These are phyloP conservation scores for Globisporangium apiculatum DNA, from an alignment of 352 stramenopile genomes.

Conservation along the genomic window DNA sequence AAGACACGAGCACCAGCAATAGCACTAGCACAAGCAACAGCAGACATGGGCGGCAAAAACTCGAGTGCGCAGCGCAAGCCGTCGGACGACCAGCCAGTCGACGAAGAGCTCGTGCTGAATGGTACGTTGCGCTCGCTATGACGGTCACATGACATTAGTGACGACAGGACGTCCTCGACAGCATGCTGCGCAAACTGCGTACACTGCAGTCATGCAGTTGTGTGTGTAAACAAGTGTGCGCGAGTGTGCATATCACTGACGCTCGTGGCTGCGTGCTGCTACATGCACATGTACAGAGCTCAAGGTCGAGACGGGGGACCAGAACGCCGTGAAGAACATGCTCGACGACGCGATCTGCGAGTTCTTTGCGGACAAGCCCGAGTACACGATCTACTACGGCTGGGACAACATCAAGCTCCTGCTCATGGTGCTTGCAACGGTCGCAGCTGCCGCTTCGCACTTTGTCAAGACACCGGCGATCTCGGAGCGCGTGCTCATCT, in stretches of 20 bases:
- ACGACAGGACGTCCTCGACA: no score
- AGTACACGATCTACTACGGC: constrained; percentile 60
- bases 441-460: constrained; percentile 56
- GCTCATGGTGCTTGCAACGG: constrained; percentile 60
- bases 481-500: constrained; percentile 60
- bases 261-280: background rate
- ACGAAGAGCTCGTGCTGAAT: constrained; percentile 58
- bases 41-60: constrained; percentile 6
- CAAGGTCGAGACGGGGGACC: constrained; percentile 71
- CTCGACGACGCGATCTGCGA: constrained; percentile 77
- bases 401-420: constrained; percentile 83
- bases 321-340: constrained; percentile 84
- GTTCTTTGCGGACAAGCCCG: constrained; percentile 52
- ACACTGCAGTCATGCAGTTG: no score
- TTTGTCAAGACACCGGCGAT: constrained; percentile 60
- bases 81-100: constrained; percentile 36
- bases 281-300: constrained; percentile 23
- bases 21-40: background rate
- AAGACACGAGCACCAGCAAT: constrained; percentile 1
- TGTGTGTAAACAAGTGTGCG: background rate
- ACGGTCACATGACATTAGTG: no score
- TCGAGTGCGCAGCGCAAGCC: constrained; percentile 35
- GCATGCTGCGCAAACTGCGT: background rate
- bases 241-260: background rate
- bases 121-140: constrained; percentile 20